Evolutionary conservation across 441 rosid species (phyloP).

Genomic region (Cnidoscolus chayamansa): DNA sequence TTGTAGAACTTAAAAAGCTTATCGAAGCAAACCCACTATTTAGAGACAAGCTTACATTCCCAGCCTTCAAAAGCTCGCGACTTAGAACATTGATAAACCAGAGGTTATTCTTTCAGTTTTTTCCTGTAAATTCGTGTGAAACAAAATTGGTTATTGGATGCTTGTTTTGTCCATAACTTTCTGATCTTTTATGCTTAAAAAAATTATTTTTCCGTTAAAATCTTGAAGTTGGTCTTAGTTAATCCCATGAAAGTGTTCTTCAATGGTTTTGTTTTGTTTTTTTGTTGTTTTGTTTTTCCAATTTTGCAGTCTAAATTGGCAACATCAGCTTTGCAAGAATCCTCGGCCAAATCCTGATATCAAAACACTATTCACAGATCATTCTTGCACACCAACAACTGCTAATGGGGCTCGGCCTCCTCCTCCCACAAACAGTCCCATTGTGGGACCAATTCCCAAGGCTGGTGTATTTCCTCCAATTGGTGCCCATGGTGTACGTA

Average conservation of each 20-base stretch:
- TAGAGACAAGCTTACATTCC: constrained; percentile 77
- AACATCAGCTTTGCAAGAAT: constrained; percentile 73
- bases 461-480: constrained; percentile 55
- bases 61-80: constrained; percentile 67
- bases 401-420: constrained; percentile 61
- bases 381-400: constrained; percentile 43
- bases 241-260: background rate
- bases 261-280: constrained; percentile 13
- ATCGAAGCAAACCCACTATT: constrained; percentile 90
- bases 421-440: constrained; percentile 43
- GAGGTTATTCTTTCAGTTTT: constrained; percentile 43
- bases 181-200: background rate
- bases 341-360: constrained; percentile 69
- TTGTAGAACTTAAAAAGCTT: constrained; percentile 77
- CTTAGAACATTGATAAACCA: constrained; percentile 84
- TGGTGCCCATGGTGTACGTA: constrained; percentile 56
- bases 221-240: background rate
- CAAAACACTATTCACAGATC: constrained; percentile 63
- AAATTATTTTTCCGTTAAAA: background rate
- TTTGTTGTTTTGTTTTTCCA: too few species aligned
- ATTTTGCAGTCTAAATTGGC: constrained; percentile 63
- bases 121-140: constrained; percentile 7
- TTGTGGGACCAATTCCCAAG: constrained; percentile 55
- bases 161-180: background rate
- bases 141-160: background rate